Percentiles rank a stretch among this genome's conserved stretches.
phyloP scores from a whole-genome alignment of 805 yeast genomes.

The Geotrichum ghanense region DNA sequence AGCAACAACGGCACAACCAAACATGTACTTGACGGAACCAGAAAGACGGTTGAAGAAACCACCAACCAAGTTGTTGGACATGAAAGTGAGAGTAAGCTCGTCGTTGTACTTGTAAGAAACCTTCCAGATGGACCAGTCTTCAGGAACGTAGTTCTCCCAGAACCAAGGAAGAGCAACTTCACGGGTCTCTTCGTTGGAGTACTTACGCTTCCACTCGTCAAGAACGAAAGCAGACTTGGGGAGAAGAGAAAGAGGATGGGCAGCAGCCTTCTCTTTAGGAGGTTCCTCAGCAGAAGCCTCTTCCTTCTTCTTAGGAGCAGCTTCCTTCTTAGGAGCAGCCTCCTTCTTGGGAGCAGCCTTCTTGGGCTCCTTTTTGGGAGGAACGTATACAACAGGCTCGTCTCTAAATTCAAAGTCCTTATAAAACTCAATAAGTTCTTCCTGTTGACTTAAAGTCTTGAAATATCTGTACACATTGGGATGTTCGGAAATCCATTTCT shows the following conservation, averaged over 20 bases:
- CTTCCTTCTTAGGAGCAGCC: conserved; percentile 41
- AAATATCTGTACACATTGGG: conserved; percentile 66
- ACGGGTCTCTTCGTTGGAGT: conserved; percentile 97
- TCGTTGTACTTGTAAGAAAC: conserved; percentile 97
- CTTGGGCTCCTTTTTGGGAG: conserved; percentile 66
- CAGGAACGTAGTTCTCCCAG: conserved; percentile 90
- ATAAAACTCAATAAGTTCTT: conserved; percentile 37
- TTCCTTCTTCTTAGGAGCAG: conserved; percentile 33
- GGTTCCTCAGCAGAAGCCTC: too few species aligned
- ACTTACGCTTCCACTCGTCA: conserved; percentile 92
- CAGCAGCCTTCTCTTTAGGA: conserved; percentile 58
- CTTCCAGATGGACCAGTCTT: conserved; percentile 91
- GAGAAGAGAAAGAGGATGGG: conserved; percentile 82
- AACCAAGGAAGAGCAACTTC: conserved; percentile 91
- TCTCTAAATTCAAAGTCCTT: conserved; percentile 47
- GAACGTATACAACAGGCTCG: conserved; percentile 53
- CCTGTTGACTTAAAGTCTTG: conserved; percentile 38
- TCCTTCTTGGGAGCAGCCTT: conserved; percentile 39
- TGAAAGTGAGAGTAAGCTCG: conserved; percentile 91
- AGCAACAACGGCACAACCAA: conserved; percentile 87
- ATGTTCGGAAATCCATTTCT: conserved; percentile 48
- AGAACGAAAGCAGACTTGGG: conserved; percentile 60
- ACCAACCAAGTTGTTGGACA: conserved; percentile 96
- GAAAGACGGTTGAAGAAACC: conserved; percentile 94
- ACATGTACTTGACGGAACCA: conserved; percentile 87